These are phyloP conservation scores for Lipomyces sp. DNA, from an alignment of 805 yeast genomes.

Conservation along the genomic window DNA sequence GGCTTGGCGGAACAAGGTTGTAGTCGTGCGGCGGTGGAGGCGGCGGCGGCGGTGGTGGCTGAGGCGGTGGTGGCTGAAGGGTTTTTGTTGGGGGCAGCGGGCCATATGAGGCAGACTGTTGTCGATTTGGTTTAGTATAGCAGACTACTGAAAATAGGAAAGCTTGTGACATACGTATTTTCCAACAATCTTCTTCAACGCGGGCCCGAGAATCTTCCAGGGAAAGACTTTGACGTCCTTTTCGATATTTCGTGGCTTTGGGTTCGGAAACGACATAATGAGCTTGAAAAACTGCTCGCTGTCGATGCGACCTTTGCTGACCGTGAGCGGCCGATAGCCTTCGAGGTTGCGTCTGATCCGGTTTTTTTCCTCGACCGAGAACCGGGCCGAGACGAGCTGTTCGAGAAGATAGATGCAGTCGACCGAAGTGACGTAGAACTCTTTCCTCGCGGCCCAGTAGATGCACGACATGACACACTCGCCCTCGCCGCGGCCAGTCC, in stretches of 20 bases:
- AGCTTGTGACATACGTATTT: conserved; percentile 50
- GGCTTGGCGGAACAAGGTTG: background rate
- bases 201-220: conserved; percentile 60
- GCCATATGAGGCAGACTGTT: background rate
- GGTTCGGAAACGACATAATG: conserved; percentile 65
- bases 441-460: conserved; percentile 56
- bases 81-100: background rate
- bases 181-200: conserved; percentile 60
- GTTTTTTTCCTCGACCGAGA: conserved; percentile 71
- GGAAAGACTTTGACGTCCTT: conserved; percentile 70
- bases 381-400: conserved; percentile 57
- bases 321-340: conserved; percentile 63
- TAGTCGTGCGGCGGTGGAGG: background rate
- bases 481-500: conserved; percentile 28
- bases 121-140: too few species aligned
- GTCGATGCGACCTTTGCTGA: conserved; percentile 54
- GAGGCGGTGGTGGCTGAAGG: background rate
- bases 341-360: conserved; percentile 70
- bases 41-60: background rate
- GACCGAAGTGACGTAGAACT: conserved; percentile 65
- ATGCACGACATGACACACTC: conserved; percentile 51
- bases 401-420: conserved; percentile 65
- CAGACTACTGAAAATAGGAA: too few species aligned
- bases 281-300: conserved; percentile 50
- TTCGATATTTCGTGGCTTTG: conserved; percentile 71